A percentile compares a stretch with the other conserved stretches of the same genome.
Conservation (phyloP, 306 rosid genomes). For the Rosa multiflora region DNA sequence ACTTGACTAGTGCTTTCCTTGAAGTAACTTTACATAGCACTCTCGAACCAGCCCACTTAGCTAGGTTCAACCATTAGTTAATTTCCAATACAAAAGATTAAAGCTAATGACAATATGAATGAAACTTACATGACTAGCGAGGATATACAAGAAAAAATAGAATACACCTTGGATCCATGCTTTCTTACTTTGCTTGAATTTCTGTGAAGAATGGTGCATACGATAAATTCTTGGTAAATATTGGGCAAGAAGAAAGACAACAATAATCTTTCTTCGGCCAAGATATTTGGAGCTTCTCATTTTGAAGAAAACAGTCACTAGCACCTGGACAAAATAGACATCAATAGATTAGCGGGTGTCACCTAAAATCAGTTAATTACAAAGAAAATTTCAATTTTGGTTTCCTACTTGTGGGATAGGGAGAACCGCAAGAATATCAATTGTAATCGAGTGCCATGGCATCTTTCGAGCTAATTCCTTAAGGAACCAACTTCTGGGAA, state of each 20-base stretch:
- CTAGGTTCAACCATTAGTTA: background rate
- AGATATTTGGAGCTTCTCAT: slow-evolving; percentile 23
- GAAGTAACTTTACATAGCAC: background rate
- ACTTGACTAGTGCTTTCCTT: no score
- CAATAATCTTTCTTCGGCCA: slow-evolving; percentile 18
- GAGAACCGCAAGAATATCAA: slow-evolving; percentile 35
- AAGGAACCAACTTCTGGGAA: background rate
- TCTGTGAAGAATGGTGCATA: slow-evolving; percentile 17
- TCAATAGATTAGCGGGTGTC: background rate
- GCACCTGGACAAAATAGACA: slow-evolving; percentile 10
- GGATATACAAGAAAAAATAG: slow-evolving; percentile 26
- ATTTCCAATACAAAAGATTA: background rate
- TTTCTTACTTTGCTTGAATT: slow-evolving; percentile 15
- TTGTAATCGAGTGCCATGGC: slow-evolving; percentile 13
- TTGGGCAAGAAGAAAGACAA: slow-evolving; percentile 26
- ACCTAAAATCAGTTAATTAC: no score
- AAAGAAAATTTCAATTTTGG: no score
- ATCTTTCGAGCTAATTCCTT: background rate
- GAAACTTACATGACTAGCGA: slow-evolving; percentile 35
- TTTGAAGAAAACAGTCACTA: slow-evolving; percentile 12
- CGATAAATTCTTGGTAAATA: slow-evolving; percentile 29
- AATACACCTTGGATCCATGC: slow-evolving; percentile 24
- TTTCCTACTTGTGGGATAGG: slow-evolving; percentile 39
- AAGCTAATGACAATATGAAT: background rate
- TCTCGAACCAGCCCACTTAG: background rate